Conservation (phyloP, 306 rosid genomes). For the Prunus mongolica region DNA sequence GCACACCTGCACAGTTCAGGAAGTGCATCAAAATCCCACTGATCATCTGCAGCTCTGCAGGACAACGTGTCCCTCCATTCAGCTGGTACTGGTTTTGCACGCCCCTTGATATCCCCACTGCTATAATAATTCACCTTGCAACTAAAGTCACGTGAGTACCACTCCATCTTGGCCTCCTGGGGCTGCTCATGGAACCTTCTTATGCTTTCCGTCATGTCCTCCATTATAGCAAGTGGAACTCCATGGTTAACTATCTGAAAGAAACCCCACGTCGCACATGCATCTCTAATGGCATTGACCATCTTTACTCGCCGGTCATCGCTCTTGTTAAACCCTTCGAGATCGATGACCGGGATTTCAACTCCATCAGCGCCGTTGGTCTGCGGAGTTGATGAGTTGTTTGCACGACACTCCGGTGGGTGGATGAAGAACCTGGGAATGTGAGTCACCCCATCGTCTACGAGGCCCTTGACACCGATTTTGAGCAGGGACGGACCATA, state of each 20-base stretch:
- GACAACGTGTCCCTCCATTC: slow-evolving; percentile 16
- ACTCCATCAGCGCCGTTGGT: not conserved
- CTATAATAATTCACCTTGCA: slow-evolving; percentile 28
- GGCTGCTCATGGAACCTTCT: slow-evolving; percentile 43
- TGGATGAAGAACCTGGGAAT: slow-evolving; percentile 53
- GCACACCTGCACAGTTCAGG: slow-evolving; percentile 18
- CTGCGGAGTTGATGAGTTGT: not conserved
- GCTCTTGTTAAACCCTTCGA: slow-evolving; percentile 47
- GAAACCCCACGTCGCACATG: slow-evolving; percentile 48
- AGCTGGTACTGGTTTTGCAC: slow-evolving; percentile 12
- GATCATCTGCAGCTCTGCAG: not conserved
- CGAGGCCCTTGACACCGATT: slow-evolving; percentile 51
- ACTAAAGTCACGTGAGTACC: slow-evolving; percentile 30
- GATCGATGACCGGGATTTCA: slow-evolving; percentile 22
- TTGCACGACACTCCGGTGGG: slow-evolving; percentile 37
- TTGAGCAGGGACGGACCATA: too few species aligned
- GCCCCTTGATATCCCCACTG: slow-evolving; percentile 34
- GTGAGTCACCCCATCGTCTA: slow-evolving; percentile 43
- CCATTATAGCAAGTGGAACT: slow-evolving; percentile 27
- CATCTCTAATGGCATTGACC: slow-evolving; percentile 27
- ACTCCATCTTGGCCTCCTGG: slow-evolving; percentile 27
- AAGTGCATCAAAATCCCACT: not conserved
- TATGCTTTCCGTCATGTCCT: slow-evolving; percentile 25
- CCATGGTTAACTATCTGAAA: slow-evolving; percentile 59
- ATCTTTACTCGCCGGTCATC: slow-evolving; percentile 14